Percentiles rank a stretch among this genome's conserved stretches.
Conservation (phyloP, 2,329 filamentous ascomycete species). For the Pseudocercospora fijiensis region DNA sequence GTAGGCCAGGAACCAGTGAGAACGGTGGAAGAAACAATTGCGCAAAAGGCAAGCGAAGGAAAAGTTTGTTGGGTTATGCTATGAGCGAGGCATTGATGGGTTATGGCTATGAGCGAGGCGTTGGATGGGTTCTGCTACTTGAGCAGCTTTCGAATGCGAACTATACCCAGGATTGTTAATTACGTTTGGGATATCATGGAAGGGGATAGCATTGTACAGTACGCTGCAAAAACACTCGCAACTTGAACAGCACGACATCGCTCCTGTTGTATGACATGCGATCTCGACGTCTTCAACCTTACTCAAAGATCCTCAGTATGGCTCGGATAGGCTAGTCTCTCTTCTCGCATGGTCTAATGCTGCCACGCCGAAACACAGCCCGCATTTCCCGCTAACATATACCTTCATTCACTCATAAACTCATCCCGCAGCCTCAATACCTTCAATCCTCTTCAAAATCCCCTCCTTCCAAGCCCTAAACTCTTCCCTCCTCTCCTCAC, state of each 20-base stretch:
- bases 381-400: no score
- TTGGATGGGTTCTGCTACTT: background rate
- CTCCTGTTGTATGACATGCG: no score
- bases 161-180: conserved; percentile 2
- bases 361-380: no score
- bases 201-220: conserved; percentile 5
- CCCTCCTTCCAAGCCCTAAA: conserved; percentile 64
- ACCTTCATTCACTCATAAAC: background rate
- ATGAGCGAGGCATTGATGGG: background rate
- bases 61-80: no score
- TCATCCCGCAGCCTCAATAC: conserved; percentile 10
- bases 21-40: no score
- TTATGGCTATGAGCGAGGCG: background rate
- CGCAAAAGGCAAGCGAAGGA: no score
- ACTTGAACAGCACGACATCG: no score
- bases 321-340: no score
- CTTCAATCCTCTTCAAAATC: conserved; percentile 57
- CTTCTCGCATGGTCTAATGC: no score
- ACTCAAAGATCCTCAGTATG: no score
- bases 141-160: background rate
- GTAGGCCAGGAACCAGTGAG: background rate
- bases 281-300: no score
- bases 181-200: background rate
- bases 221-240: background rate
- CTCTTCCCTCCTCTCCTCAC: conserved; percentile 60